Base-by-base conservation (phyloP, 2,329 filamentous ascomycete species). In the Arthrinium phaeospermum region DNA sequence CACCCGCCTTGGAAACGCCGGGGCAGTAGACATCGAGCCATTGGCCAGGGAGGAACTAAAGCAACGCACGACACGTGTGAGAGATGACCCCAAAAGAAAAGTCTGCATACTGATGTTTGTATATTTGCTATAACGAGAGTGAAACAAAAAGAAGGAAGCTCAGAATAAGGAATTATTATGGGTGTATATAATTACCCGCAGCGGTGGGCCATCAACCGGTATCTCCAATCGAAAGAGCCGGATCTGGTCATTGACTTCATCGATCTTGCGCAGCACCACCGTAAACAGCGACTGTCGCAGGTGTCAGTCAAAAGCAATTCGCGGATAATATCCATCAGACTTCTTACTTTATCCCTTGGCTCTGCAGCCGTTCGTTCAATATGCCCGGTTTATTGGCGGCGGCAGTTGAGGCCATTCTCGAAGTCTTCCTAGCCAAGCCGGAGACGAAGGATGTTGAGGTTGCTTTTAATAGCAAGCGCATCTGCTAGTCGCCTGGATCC, bases 21-120 rank as follows among this genome's bases (percentile, higher is more conserved):
- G 95, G 94, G 70, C 94, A 88, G 80, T 93, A 92, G 8, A 94
- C 91, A 80, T 98, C 95, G 71, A 98, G 87, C 94, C 94, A 98
- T 85, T 97, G 95, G 71, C 95, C 95, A 6, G 95, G 90, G 7
- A 91, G 86, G 82, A 96, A 97, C 87, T 93, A 81, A 27, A 44
- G 19, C 45, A 68, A 30, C 8, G 19, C 8, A 45, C 37, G 34
- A 67, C 37, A 41, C 37, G 53, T 30, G 27, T 61, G 24, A 30
- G 45, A n/a, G 22, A 70, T 45, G 69, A 64, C 16, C 16, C 22
- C 14, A 16, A 16, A 30, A 34, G 22, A 22, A 37, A 30, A 19
- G 27, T 4, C 34, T 22, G 53, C 22, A n/a, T n/a, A n/a, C 46
- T 22, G 19, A n/a, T 0, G 22, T 49, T 49, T 10, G 37, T 10